Evolutionary conservation across 768 basidiomycete species (phyloP), one percentile per base, ranked within the genome.

Genomic region (button mushroom (Agaricus bisporus)): DNA sequence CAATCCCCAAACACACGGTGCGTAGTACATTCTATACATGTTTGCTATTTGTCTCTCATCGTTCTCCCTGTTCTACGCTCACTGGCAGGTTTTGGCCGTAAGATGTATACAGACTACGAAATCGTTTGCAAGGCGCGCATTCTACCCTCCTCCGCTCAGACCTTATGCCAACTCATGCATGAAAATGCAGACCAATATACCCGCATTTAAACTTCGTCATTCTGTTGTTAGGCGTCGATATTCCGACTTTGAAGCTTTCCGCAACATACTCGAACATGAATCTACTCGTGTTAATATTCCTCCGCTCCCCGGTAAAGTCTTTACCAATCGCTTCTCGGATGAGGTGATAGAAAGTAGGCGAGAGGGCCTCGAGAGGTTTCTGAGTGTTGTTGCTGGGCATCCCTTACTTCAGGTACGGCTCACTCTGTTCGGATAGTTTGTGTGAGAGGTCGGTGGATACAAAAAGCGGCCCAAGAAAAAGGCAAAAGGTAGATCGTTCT

Each of bases 21-120:
- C 60, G 80, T 60, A 7, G 32, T 11, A 32, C 38, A 1, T 43
- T 56, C 54, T 25, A 28, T 45, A 1, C 22, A 22, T 32, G 7
- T 15, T 42, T 26, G 39, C 32, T 25, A 17, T 41, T 41, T 3
- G 11, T 7, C 32, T 32, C 32, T 44, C 54, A 38, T 48, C 32
- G 46, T 45, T 59, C 22, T 56, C 36, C 43, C 29, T 15, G 29
- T 29, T 36, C 22, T 11, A 32, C 11, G 32, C 48, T 1, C 65
- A n/a, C n/a, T n/a, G n/a, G n/a, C n/a, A 93, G 94, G 94, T 28
- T 93, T 95, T 63, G 95, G 97, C 26, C 78, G 97, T 62, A 98
- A 98, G 79, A 95, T 95, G 95, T 99, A 91, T 71, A 99, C 97
- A 39, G 95, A 98, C 76, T 98, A 98, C 64, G 97, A 99, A 73